Conservation (phyloP, 2,329 filamentous ascomycete genomes). For the Diaporthe velutina region DNA sequence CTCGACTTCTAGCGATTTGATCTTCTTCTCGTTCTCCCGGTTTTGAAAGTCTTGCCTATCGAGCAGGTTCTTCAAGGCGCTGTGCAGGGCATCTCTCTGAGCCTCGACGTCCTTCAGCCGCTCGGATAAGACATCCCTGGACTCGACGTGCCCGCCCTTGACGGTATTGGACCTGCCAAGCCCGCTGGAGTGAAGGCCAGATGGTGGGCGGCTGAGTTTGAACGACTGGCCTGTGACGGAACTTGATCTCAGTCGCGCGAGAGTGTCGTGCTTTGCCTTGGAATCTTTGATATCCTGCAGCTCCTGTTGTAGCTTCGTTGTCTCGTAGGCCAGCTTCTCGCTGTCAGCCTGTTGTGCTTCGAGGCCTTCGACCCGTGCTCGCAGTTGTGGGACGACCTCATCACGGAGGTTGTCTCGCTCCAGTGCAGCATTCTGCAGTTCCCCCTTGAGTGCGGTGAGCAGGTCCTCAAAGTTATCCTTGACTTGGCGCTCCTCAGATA, state of each 20-base stretch:
- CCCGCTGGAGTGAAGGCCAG: constrained; percentile 43
- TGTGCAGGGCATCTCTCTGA: constrained; percentile 92
- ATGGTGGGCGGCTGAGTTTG: constrained; percentile 49
- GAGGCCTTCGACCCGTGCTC: constrained; percentile 81
- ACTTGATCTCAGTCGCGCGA: constrained; percentile 55
- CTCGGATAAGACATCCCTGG: constrained; percentile 79
- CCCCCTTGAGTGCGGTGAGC: constrained; percentile 83
- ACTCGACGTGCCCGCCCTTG: constrained; percentile 65
- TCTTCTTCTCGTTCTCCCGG: constrained; percentile 84
- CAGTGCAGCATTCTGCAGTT: constrained; percentile 85
- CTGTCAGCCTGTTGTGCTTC: constrained; percentile 80
- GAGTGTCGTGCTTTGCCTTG: constrained; percentile 49
- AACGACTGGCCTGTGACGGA: constrained; percentile 52
- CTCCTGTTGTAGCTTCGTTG: constrained; percentile 89
- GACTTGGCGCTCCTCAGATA: constrained; percentile 86
- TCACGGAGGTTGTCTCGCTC: constrained; percentile 94
- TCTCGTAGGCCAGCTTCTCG: constrained; percentile 82
- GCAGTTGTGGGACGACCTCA: constrained; percentile 85
- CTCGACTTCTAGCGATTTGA: constrained; percentile 81
- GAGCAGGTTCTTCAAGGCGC: constrained; percentile 85
- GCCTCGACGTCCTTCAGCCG: constrained; percentile 92
- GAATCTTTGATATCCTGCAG: constrained; percentile 74
- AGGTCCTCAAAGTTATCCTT: constrained; percentile 97
- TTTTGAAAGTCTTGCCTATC: constrained; percentile 89
- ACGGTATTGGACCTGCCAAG: constrained; percentile 69